phyloP scores from a whole-genome alignment of 805 yeast species.

The Cyberlindnera americana region DNA sequence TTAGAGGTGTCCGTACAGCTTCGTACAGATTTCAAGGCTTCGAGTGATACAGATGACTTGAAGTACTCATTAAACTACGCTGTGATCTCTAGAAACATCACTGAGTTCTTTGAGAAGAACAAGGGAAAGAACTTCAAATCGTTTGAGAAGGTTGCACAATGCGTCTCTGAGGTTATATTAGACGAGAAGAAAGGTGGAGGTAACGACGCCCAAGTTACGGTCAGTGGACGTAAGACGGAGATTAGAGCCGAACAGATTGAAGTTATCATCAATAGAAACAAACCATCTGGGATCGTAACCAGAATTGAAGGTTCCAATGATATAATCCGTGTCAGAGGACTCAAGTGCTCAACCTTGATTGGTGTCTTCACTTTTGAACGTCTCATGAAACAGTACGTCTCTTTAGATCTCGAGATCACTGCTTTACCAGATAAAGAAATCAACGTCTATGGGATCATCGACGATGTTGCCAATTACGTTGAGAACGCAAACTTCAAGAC shows the following conservation, averaged over 20 bases:
- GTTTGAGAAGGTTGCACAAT: conserved; percentile 40
- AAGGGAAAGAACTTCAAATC: conserved; percentile 35
- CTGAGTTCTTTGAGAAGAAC: conserved; percentile 44
- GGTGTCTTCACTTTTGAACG: conserved; percentile 95
- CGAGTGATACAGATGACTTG: conserved; percentile 81
- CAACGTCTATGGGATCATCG: conserved; percentile 40
- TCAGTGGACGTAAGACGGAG: conserved; percentile 50
- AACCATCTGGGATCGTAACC: conserved; percentile 12
- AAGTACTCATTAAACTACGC: conserved; percentile 86
- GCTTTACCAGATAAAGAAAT: conserved; percentile 38
- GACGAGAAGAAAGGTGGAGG: conserved; percentile 47
- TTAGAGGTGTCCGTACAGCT: conserved; percentile 56
- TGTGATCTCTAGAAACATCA: conserved; percentile 65
- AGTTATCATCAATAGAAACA: conserved; percentile 36
- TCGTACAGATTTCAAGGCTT: conserved; percentile 62
- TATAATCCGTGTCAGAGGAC: conserved; percentile 40
- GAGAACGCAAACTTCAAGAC: conserved; percentile 83
- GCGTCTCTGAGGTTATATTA: conserved; percentile 42
- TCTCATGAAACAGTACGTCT: conserved; percentile 71
- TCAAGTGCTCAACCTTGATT: conserved; percentile 69
- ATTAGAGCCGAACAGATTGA: conserved; percentile 53
- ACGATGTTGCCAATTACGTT: conserved; percentile 53
- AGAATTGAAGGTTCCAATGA: conserved; percentile 17
- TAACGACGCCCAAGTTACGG: conserved; percentile 36
- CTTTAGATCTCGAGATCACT: conserved; percentile 42